Evolutionary conservation across 305 asterid species (phyloP).

Genomic region (Galium porrigens): DNA sequence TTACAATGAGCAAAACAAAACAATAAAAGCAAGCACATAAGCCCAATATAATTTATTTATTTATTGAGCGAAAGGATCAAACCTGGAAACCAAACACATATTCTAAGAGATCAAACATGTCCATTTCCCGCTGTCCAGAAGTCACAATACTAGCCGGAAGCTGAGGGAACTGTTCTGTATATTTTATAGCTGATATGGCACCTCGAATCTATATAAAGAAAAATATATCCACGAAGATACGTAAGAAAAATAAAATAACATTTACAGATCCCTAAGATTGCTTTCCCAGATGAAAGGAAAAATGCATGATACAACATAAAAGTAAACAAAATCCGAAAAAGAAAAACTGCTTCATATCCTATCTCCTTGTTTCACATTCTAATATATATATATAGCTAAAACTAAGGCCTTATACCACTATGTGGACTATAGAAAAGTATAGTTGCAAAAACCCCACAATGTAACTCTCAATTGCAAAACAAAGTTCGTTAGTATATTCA

Average conservation of each 20-base stretch:
- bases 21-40: neutral
- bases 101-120: conserved; percentile 93
- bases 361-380: neutral
- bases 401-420: neutral
- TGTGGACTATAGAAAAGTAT: neutral
- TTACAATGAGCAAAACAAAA: neutral
- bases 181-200: conserved; percentile 64
- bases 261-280: neutral
- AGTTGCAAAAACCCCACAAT: neutral
- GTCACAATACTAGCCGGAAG: conserved; percentile 57
- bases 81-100: conserved; percentile 94
- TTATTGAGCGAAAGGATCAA: conserved; percentile 8
- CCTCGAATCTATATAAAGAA: conserved; percentile 56
- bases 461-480: neutral
- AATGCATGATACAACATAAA: neutral
- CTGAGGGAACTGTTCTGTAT: conserved; percentile 66
- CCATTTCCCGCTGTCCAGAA: conserved; percentile 55
- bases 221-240: neutral
- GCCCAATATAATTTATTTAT: neutral
- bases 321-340: neutral
- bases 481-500: neutral
- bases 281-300: neutral
- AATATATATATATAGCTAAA: neutral
- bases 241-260: neutral
- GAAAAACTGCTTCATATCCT: neutral